Evolutionary conservation across 441 rosid genomes (phyloP).

Genomic region (Croton setiger): DNA sequence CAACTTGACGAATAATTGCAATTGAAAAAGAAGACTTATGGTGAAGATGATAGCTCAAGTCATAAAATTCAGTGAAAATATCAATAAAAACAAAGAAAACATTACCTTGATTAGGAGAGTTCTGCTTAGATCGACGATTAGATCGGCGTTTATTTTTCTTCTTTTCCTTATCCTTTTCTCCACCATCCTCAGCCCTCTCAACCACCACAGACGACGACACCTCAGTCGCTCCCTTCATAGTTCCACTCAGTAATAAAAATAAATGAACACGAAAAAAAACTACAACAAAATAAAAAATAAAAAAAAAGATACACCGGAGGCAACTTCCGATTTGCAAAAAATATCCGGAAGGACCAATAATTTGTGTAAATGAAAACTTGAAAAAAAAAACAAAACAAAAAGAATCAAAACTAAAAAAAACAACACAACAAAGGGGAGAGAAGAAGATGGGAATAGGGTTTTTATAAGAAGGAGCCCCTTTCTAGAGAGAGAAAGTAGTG

Average conservation of each 20-base stretch:
- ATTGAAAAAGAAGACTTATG: background rate
- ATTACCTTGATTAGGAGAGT: constrained; percentile 37
- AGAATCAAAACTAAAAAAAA: background rate
- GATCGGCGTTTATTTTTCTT: constrained; percentile 65
- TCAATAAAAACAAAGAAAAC: background rate
- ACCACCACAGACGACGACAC: constrained; percentile 31
- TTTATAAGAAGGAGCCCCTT: constrained; percentile 5
- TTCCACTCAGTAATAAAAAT: background rate
- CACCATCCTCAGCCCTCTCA: constrained; percentile 52
- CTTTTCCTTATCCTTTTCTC: constrained; percentile 44
- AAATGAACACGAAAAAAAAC: background rate
- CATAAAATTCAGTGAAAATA: background rate
- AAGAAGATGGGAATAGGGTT: background rate
- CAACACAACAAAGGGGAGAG: background rate
- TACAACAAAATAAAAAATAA: background rate
- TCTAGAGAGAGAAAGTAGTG: background rate
- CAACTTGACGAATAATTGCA: background rate
- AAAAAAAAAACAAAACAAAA: background rate
- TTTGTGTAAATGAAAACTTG: background rate
- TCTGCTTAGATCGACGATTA: constrained; percentile 63
- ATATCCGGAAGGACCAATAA: constrained; percentile 13
- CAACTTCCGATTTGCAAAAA: constrained; percentile 54
- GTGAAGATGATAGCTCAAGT: background rate
- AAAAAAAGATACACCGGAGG: constrained; percentile 20
- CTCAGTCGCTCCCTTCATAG: constrained; percentile 40